These are phyloP conservation scores for Pestalotiopsis sp. DNA, from an alignment of 2,329 filamentous ascomycete species.

Conservation along the genomic window DNA sequence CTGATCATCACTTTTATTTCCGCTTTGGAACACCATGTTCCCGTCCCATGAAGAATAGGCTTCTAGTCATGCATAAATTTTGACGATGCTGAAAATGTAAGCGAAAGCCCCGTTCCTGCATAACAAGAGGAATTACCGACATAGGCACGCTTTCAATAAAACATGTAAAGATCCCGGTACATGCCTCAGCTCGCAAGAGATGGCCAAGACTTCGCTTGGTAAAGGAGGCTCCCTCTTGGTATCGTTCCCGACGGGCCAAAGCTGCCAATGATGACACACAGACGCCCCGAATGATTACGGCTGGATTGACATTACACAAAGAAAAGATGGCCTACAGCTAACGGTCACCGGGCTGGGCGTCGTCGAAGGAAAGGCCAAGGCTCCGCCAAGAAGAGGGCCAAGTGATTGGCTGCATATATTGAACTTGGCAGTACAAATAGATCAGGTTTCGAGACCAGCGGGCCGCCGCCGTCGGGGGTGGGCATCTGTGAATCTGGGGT, in stretches of 20 bases:
- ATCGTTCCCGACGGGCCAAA: not conserved
- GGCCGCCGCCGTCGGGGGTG: not conserved
- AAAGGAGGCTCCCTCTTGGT: not conserved
- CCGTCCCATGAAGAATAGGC: not conserved
- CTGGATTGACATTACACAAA: no score
- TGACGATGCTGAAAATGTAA: not conserved
- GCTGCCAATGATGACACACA: not conserved
- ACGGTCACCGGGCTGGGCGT: not conserved
- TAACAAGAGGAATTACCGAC: not conserved
- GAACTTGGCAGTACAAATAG: not conserved
- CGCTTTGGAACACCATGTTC: not conserved
- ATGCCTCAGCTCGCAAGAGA: not conserved
- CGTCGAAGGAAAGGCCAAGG: not conserved
- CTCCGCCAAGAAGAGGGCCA: not conserved
- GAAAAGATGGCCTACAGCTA: not conserved
- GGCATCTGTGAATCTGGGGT: not conserved
- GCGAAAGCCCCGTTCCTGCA: not conserved
- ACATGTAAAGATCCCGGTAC: not conserved
- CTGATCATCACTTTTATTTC: not conserved
- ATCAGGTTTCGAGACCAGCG: not conserved
- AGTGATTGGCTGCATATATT: constrained; percentile 1
- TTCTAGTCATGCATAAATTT: not conserved
- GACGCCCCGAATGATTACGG: no score
- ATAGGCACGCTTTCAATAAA: not conserved
- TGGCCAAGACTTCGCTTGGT: not conserved